Conservation (phyloP, 2,329 filamentous ascomycete species). For the Ophiostoma montium region DNA sequence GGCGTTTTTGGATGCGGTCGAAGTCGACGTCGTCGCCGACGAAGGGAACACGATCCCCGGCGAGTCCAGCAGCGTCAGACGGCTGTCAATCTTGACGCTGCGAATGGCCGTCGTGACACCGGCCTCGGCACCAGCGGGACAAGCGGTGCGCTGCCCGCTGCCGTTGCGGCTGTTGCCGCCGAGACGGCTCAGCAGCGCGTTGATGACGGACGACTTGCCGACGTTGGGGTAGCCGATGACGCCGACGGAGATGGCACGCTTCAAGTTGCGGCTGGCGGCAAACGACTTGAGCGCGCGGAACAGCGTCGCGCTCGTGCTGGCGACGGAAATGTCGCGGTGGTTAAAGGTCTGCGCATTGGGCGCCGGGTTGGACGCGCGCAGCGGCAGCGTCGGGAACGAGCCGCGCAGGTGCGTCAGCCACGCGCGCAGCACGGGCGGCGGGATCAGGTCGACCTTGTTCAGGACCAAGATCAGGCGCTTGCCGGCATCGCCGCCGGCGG, state of each 20-base stretch:
- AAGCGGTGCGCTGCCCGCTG: conserved; percentile 47
- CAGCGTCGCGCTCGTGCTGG: conserved; percentile 70
- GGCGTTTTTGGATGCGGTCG: conserved; percentile 39
- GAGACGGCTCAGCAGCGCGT: conserved; percentile 69
- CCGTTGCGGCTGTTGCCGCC: conserved; percentile 46
- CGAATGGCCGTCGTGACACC: conserved; percentile 82
- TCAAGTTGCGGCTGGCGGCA: conserved; percentile 68
- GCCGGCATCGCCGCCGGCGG: conserved; percentile 36
- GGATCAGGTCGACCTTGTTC: conserved; percentile 92
- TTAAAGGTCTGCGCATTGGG: conserved; percentile 84
- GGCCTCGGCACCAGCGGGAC: conserved; percentile 80
- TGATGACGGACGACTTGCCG: conserved; percentile 93
- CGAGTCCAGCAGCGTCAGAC: conserved; percentile 84
- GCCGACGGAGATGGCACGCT: conserved; percentile 79
- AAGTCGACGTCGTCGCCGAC: conserved; percentile 25
- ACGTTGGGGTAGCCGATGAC: conserved; percentile 95
- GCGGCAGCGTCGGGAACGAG: conserved; percentile 81
- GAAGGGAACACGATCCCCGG: conserved; percentile 90
- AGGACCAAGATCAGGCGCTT: conserved; percentile 84
- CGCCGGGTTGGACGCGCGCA: conserved; percentile 70
- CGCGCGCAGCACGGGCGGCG: conserved; percentile 63
- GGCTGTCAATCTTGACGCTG: conserved; percentile 87
- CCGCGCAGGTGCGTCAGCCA: conserved; percentile 77
- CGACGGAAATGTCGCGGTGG: conserved; percentile 76
- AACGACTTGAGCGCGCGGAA: conserved; percentile 86